phyloP scores from a whole-genome alignment of 1,284 basidiomycete species.

The Microbotryum intermedium region DNA sequence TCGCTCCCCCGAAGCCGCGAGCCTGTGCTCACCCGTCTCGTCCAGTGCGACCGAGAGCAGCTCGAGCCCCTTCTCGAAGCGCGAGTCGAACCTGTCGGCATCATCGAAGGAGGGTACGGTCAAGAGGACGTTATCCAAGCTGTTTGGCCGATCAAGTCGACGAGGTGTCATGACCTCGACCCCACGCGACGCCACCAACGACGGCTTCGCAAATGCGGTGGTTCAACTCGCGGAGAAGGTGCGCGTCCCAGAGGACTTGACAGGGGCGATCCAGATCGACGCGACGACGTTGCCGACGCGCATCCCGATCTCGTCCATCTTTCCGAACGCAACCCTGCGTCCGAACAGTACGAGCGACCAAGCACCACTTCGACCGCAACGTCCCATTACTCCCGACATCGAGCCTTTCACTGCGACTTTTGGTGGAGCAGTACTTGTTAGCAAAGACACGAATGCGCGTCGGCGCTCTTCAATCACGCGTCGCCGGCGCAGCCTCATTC shows the following conservation, averaged over 20 bases:
- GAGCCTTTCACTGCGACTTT: background rate
- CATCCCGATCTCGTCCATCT: constrained; percentile 10
- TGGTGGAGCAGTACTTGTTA: background rate
- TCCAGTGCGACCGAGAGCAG: too few relatives aligned
- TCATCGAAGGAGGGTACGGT: background rate
- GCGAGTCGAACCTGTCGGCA: background rate
- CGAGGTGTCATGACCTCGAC: constrained; percentile 1
- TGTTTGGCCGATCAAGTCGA: constrained; percentile 3
- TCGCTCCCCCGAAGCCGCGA: too few relatives aligned
- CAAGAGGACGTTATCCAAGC: background rate
- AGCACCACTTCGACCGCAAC: constrained; percentile 1
- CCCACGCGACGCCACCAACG: constrained; percentile 1
- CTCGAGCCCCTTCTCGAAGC: background rate
- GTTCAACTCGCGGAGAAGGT: constrained; percentile 3
- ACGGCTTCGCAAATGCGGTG: background rate
- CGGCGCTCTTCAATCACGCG: constrained; percentile 5
- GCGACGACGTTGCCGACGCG: constrained; percentile 7
- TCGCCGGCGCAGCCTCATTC: background rate
- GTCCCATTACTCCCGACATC: constrained; percentile 2
- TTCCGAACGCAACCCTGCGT: background rate
- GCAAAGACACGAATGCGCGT: background rate
- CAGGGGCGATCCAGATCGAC: background rate
- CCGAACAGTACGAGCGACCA: background rate
- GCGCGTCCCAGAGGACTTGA: background rate
- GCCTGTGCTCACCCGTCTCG: too few relatives aligned